A percentile compares a stretch with the other conserved stretches of the same genome.
phyloP scores from a whole-genome alignment of 352 stramenopile genomes.

The Globisporangium heterothallicum region DNA sequence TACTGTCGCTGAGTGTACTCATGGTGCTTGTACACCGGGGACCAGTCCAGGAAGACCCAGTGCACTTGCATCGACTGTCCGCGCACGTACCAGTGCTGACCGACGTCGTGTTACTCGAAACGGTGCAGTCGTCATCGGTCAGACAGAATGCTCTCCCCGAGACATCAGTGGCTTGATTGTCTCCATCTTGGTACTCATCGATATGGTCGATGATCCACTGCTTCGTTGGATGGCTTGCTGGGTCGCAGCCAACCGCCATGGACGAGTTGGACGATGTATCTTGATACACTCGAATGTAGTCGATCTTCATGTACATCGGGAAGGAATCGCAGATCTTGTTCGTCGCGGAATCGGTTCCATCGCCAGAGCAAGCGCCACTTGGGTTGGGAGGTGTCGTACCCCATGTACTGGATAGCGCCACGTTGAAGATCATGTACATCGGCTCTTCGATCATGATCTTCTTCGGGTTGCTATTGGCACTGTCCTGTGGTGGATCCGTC shows the following conservation, averaged over 20 bases:
- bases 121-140: conserved; percentile 26
- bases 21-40: conserved; percentile 23
- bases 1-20: conserved; percentile 1
- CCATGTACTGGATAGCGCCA: conserved; percentile 37
- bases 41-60: conserved; percentile 23
- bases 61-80: conserved; percentile 25
- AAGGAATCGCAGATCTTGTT: conserved; percentile 44
- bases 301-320: conserved; percentile 64
- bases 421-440: conserved; percentile 55
- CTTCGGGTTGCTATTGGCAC: conserved; percentile 47
- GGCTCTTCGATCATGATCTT: conserved; percentile 46
- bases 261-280: conserved; percentile 17
- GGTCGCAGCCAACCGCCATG: conserved; percentile 27
- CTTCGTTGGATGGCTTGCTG: conserved; percentile 23
- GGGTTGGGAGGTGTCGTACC: conserved; percentile 29
- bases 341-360: conserved; percentile 14
- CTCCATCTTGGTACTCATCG: conserved; percentile 23
- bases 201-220: conserved; percentile 31
- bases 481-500: conserved; percentile 38
- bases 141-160: conserved; percentile 21
- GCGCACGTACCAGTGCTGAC: conserved; percentile 27
- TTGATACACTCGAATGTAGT: conserved; percentile 86
- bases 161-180: conserved; percentile 20
- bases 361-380: conserved; percentile 18
- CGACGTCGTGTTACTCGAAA: conserved; percentile 15